Percentiles rank a stretch among this genome's conserved stretches.
Conservation (phyloP, 208 protist genomes). For the Ichthyophonus hoferi region DNA sequence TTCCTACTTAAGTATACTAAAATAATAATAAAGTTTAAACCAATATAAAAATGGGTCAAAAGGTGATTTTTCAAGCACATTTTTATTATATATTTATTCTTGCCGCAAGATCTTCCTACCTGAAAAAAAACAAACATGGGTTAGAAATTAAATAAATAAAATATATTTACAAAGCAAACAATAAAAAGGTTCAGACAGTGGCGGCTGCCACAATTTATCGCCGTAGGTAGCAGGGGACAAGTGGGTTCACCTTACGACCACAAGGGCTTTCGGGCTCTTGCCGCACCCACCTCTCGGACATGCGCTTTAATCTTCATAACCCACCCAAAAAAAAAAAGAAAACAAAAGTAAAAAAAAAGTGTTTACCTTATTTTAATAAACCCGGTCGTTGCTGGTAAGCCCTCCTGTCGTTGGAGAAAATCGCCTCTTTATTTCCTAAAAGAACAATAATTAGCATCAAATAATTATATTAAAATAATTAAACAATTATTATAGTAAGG, state of each 20-base stretch:
- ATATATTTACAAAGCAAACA: neutral
- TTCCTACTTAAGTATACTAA: too few relatives aligned
- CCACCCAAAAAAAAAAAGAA: neutral
- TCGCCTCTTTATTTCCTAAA: neutral
- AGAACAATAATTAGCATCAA: neutral
- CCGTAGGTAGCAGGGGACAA: neutral
- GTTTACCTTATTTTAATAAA: neutral
- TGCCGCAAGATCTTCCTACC: too few relatives aligned
- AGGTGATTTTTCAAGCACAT: too few relatives aligned
- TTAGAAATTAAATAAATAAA: neutral
- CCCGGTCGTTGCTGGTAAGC: neutral
- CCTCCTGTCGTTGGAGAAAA: neutral
- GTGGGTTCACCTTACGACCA: neutral
- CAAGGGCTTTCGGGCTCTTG: neutral
- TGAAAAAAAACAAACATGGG: neutral
- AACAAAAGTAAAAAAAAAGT: neutral
- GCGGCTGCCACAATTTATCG: neutral
- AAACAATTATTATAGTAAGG: neutral
- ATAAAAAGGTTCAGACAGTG: neutral
- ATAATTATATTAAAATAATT: too few relatives aligned
- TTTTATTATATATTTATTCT: too few relatives aligned
- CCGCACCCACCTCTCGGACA: neutral
- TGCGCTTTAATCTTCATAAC: neutral
- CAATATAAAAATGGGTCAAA: too few relatives aligned
- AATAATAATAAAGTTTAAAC: too few relatives aligned